These are phyloP conservation scores for Xylaria venustula DNA, from an alignment of 495 filamentous ascomycete genomes.

Conservation along the genomic window DNA sequence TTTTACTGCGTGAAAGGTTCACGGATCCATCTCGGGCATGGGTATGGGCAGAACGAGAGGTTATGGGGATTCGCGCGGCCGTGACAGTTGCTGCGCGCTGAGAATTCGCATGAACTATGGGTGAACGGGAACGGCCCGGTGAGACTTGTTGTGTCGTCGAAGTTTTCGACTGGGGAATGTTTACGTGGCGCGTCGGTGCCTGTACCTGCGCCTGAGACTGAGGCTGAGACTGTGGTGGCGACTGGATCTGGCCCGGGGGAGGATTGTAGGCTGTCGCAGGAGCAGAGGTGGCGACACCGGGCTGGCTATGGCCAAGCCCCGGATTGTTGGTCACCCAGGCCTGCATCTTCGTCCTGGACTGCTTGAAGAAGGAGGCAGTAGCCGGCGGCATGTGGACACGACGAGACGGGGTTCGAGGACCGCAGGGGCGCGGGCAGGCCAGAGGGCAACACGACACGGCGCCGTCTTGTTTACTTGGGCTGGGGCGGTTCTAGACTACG, in stretches of 20 bases:
- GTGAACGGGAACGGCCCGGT: constrained; percentile 29
- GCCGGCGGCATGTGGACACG: constrained; percentile 30
- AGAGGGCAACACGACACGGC: constrained; percentile 16
- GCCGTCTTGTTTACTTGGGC: constrained; percentile 26
- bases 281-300: constrained; percentile 20
- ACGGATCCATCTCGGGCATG: constrained; percentile 25
- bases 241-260: constrained; percentile 12
- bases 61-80: constrained; percentile 21
- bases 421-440: constrained; percentile 5
- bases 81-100: constrained; percentile 20
- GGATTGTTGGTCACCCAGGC: constrained; percentile 30
- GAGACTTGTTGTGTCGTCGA: constrained; percentile 22
- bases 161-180: constrained; percentile 22
- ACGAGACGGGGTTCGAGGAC: not conserved
- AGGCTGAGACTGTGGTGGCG: not conserved
- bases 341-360: constrained; percentile 32
- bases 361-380: constrained; percentile 28
- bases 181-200: constrained; percentile 26
- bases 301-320: constrained; percentile 21
- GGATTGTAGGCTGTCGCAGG: constrained; percentile 23
- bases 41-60: constrained; percentile 19
- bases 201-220: constrained; percentile 9
- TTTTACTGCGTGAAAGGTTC: constrained; percentile 19
- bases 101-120: constrained; percentile 30
- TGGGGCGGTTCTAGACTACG: constrained; percentile 17